A percentile compares a stretch with the other conserved stretches of the same genome.
Evolutionary conservation across 306 rosid species (phyloP).

Genomic region (Cucumis melo): DNA sequence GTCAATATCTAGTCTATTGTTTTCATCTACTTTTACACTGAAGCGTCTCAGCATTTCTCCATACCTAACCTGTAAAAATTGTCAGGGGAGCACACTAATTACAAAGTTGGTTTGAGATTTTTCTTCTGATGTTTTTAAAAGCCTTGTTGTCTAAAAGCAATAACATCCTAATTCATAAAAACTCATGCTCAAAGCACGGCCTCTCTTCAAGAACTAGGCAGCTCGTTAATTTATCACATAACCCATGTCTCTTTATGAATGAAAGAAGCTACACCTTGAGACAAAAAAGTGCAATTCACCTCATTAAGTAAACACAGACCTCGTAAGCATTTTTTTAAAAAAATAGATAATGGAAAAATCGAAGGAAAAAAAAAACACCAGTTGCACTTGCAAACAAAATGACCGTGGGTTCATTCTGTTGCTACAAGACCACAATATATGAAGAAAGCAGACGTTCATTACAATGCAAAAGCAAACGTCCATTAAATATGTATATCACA

Average conservation of each 20-base stretch:
- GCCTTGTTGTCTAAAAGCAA: not conserved
- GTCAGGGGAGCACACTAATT: not conserved
- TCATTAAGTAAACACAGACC: not conserved
- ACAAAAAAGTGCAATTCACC: not conserved
- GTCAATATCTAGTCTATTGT: constrained; percentile 48
- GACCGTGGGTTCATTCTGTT: not conserved
- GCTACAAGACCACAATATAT: not conserved
- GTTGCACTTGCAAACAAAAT: not conserved
- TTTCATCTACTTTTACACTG: constrained; percentile 32
- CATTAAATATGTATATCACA: not conserved
- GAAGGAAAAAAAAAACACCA: not conserved
- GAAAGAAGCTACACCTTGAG: not conserved
- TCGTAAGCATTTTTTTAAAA: not conserved
- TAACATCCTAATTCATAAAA: not conserved
- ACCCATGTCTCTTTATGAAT: not conserved
- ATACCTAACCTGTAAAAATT: constrained; percentile 37
- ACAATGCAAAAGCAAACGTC: not conserved
- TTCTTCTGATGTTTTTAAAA: not conserved
- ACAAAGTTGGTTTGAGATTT: not conserved
- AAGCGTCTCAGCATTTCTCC: constrained; percentile 76
- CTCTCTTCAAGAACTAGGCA: not conserved
- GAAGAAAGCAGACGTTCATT: not conserved
- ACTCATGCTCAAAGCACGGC: not conserved
- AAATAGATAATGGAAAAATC: not conserved
- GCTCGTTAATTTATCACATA: too few species aligned